Evolutionary conservation across 2,329 filamentous ascomycete species (phyloP).

Genomic region (Colletotrichum graminicola): DNA sequence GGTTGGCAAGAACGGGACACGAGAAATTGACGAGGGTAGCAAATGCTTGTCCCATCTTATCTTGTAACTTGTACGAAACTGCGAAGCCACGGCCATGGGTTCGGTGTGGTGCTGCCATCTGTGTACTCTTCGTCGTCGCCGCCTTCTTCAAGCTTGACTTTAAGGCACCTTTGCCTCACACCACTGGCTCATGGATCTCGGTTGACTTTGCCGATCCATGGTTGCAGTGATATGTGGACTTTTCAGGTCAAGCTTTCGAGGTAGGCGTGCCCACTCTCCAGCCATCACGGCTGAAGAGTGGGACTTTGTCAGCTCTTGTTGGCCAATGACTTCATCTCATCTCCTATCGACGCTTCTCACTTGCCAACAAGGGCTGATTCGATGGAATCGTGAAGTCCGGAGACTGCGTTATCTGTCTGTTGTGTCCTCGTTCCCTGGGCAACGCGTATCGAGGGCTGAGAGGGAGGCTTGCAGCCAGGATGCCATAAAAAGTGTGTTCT

Average conservation of each 20-base stretch:
- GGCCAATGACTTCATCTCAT: not conserved
- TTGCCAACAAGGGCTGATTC: not conserved
- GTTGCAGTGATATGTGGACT: not conserved
- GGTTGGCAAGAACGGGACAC: not conserved
- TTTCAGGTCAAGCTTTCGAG: not conserved
- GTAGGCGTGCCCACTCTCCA: not conserved
- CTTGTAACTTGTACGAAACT: not conserved
- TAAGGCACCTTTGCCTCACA: not conserved
- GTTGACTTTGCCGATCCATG: conserved; percentile 18
- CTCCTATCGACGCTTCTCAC: not conserved
- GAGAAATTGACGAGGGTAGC: not conserved
- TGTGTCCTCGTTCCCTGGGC: not conserved
- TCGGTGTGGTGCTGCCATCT: not conserved
- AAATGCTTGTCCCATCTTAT: not conserved
- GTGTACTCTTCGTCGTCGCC: not conserved
- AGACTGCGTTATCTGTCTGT: not conserved
- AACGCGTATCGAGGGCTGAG: not conserved
- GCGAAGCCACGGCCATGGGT: conserved; percentile 2
- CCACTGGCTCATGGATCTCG: conserved; percentile 9
- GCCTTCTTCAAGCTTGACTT: conserved; percentile 14
- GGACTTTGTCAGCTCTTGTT: not conserved
- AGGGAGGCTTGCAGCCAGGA: not conserved
- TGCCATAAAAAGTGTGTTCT: not conserved
- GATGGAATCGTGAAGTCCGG: not conserved
- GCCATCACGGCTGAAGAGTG: not conserved